Evolutionary conservation across 2,329 filamentous ascomycete species (phyloP).

Genomic region (Clonostachys chloroleuca): DNA sequence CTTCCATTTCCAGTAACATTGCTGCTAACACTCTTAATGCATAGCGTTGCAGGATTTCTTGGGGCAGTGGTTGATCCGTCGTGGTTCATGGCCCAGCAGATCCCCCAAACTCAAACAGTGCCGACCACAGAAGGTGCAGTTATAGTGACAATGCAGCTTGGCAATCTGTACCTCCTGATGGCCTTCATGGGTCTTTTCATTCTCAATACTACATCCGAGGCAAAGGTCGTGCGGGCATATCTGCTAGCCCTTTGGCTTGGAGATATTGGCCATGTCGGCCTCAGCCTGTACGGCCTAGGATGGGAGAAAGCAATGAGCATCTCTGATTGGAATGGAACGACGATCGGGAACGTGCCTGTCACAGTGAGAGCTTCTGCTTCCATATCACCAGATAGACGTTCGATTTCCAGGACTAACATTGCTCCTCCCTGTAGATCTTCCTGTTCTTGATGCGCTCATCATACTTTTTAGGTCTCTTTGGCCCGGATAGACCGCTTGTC

Average conservation of each 20-base stretch:
- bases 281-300: slow-evolving; percentile 56
- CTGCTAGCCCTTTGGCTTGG: slow-evolving; percentile 60
- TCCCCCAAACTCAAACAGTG: slow-evolving; percentile 31
- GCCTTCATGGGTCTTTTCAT: slow-evolving; percentile 61
- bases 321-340: slow-evolving; percentile 60
- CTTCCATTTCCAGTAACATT: background rate
- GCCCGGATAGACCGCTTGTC: slow-evolving; percentile 27
- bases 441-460: slow-evolving; percentile 51
- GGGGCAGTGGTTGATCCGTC: slow-evolving; percentile 50
- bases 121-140: slow-evolving; percentile 38
- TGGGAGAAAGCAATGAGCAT: slow-evolving; percentile 47
- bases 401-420: too few relatives aligned
- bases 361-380: slow-evolving; percentile 41
- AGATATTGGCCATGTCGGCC: slow-evolving; percentile 63
- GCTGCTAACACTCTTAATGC: background rate
- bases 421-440: slow-evolving; percentile 29
- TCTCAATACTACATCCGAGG: slow-evolving; percentile 59
- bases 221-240: slow-evolving; percentile 63
- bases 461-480: slow-evolving; percentile 58
- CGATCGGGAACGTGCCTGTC: slow-evolving; percentile 68
- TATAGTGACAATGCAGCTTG: slow-evolving; percentile 62
- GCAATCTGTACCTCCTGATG: slow-evolving; percentile 65
- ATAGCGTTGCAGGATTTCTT: slow-evolving; percentile 55
- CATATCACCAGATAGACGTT: too few relatives aligned
- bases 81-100: slow-evolving; percentile 62